These are phyloP conservation scores for Ustilago crameri DNA, from an alignment of 1,284 basidiomycete species.

Conservation along the genomic window DNA sequence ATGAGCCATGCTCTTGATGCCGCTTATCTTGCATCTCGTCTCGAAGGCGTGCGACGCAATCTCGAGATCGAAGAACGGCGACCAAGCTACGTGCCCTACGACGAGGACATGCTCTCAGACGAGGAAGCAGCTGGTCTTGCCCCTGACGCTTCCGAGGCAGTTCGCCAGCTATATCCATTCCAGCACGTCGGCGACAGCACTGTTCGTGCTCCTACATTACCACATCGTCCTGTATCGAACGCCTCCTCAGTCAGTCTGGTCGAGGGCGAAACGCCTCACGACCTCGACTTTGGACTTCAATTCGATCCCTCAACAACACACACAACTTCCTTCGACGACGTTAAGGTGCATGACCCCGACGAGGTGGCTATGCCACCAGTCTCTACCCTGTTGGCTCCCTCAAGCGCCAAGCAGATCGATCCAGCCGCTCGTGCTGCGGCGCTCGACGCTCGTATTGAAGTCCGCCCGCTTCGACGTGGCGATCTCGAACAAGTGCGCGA, in stretches of 20 bases:
- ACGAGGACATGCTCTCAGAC: constrained; percentile 42
- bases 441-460: constrained; percentile 57
- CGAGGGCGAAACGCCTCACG: constrained; percentile 48
- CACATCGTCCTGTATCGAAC: constrained; percentile 49
- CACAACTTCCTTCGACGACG: constrained; percentile 10
- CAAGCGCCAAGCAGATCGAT: constrained; percentile 34
- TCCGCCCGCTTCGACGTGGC: constrained; percentile 50
- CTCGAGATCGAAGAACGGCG: constrained; percentile 53
- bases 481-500: constrained; percentile 65
- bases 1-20: constrained; percentile 64
- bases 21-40: constrained; percentile 57
- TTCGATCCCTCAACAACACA: constrained; percentile 17
- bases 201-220: constrained; percentile 4
- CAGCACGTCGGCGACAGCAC: constrained; percentile 12
- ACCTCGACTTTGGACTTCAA: constrained; percentile 40
- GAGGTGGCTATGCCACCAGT: constrained; percentile 22
- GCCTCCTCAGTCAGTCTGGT: constrained; percentile 46
- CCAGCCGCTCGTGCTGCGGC: constrained; percentile 55
- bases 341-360: constrained; percentile 28
- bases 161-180: constrained; percentile 40
- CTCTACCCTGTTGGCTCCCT: constrained; percentile 12
- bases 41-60: constrained; percentile 57
- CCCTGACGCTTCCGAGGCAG: constrained; percentile 20
- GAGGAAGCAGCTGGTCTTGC: constrained; percentile 27
- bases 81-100: constrained; percentile 48